Evolutionary conservation across 805 yeast genomes (phyloP).

Genomic region (Lipomyces yamanashiensis): DNA sequence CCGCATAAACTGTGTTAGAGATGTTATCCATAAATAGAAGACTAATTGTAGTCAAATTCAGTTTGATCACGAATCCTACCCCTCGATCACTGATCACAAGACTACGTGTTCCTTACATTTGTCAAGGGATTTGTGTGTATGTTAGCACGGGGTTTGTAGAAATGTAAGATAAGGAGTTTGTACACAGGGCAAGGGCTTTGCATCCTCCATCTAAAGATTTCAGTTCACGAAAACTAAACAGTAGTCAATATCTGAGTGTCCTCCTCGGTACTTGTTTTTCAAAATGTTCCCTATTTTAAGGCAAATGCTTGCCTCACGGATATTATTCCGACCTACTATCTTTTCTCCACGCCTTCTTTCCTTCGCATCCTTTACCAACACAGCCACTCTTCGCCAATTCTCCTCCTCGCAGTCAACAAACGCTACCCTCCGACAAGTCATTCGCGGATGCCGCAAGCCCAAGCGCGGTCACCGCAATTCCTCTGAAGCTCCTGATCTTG

Average conservation of each 20-base stretch:
- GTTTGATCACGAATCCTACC: no score
- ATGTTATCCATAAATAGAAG: no score
- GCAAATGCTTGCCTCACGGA: slow-evolving; percentile 3
- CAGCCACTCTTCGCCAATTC: slow-evolving; percentile 13
- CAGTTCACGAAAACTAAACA: neutral
- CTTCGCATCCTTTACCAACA: neutral
- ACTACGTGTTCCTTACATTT: no score
- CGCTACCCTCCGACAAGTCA: slow-evolving; percentile 79
- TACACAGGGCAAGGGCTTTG: no score
- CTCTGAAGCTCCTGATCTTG: slow-evolving; percentile 79
- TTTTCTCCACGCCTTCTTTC: neutral
- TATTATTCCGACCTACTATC: neutral
- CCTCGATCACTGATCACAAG: no score
- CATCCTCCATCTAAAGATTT: no score
- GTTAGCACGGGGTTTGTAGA: no score
- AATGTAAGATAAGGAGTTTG: no score
- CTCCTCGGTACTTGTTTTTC: neutral
- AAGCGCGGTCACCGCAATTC: slow-evolving; percentile 49
- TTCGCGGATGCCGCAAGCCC: slow-evolving; percentile 66
- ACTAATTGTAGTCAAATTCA: no score
- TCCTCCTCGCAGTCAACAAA: slow-evolving; percentile 8
- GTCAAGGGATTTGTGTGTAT: no score
- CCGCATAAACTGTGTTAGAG: no score
- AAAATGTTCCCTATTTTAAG: slow-evolving; percentile 2
- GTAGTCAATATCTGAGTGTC: neutral